phyloP scores from a whole-genome alignment of 371 early-diverging fungal genomes.

The Rhizopus delemar region DNA sequence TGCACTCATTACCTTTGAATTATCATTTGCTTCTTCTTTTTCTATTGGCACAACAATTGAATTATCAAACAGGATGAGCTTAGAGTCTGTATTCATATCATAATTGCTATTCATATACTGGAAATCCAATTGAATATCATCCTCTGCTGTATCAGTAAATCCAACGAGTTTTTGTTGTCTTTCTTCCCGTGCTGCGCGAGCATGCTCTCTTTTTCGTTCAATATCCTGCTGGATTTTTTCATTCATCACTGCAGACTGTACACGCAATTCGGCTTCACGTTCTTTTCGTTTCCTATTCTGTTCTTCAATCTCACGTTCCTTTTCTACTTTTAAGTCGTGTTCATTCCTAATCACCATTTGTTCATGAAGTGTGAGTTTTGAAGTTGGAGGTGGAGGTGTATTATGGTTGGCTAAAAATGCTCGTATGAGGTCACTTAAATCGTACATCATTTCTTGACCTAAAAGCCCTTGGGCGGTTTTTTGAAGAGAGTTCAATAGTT shows the following conservation, averaged over 20 bases:
- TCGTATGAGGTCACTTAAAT: constrained; percentile 62
- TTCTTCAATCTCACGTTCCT: constrained; percentile 44
- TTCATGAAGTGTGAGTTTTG: constrained; percentile 58
- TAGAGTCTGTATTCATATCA: constrained; percentile 34
- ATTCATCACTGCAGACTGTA: constrained; percentile 58
- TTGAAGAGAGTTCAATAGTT: constrained; percentile 45
- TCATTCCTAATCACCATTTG: constrained; percentile 66
- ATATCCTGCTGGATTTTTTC: constrained; percentile 59
- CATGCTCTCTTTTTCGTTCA: constrained; percentile 47
- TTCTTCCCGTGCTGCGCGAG: constrained; percentile 34
- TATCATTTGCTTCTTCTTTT: constrained; percentile 34
- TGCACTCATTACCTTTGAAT: neutral
- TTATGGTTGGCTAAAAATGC: constrained; percentile 71
- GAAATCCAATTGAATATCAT: constrained; percentile 32
- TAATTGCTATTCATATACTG: constrained; percentile 9
- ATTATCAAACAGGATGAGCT: constrained; percentile 52
- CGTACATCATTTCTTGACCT: constrained; percentile 79
- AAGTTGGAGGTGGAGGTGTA: constrained; percentile 51
- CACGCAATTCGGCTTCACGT: constrained; percentile 49
- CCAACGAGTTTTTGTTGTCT: constrained; percentile 35
- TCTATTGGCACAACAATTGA: constrained; percentile 49
- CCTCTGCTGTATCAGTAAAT: constrained; percentile 29
- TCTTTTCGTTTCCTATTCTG: constrained; percentile 40
- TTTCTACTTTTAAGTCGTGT: constrained; percentile 52
- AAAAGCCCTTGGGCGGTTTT: constrained; percentile 48